Evolutionary conservation across 2,329 filamentous ascomycete species (phyloP), one percentile per base, ranked within the genome.

Genomic region (Xylariaceae sp.): DNA sequence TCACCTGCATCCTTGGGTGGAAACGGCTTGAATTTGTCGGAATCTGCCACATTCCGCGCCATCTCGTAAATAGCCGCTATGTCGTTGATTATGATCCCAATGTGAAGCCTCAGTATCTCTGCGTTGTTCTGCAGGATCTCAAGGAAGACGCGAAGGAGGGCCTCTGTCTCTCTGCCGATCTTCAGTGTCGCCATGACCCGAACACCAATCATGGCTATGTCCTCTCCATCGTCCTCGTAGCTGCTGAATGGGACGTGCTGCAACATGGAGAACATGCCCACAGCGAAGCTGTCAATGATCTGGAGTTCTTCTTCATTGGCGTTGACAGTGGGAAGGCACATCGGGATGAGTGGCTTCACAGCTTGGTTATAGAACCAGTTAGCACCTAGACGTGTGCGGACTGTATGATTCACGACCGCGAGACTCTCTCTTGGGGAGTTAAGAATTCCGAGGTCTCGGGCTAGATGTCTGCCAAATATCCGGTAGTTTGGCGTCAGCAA

Each of bases 211-310:
- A 75, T 72, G 3, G 80, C 64, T 6, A 82, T 68, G 31, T 66
- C 62, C 4, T 68, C 68, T 1, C 72, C 65, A 43, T 83, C 78
- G 14, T 75, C 71, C 39, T 79, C 71, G 60, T 80, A 83, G 15
- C 80, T 71, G 2, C 69, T 61, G 45, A 75, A 79, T 15, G 65
- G 66, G 49, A 81, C 71, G 58, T 80, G 72, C 52, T 71, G 74
- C 7, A 80, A 65, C 42, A 78, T 68, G 0, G 74, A 66, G 5
- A 83, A 67, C 6, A 75, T 69, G 2, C 71, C 73, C 27, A 80
- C 68, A 30, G 75, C 71, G 45, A 73, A 74, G 51, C 74, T 75
- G 1, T 62, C 55, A 7, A 7, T 27, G 22, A 27, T 7, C 7
- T 27, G 22, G 22, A 27, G 22, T 27, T 27, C 22, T 4, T 27